Percentiles rank a stretch among this genome's conserved stretches.
Conservation (phyloP, 768 basidiomycete genomes). For the Cystoderma amianthinum region DNA sequence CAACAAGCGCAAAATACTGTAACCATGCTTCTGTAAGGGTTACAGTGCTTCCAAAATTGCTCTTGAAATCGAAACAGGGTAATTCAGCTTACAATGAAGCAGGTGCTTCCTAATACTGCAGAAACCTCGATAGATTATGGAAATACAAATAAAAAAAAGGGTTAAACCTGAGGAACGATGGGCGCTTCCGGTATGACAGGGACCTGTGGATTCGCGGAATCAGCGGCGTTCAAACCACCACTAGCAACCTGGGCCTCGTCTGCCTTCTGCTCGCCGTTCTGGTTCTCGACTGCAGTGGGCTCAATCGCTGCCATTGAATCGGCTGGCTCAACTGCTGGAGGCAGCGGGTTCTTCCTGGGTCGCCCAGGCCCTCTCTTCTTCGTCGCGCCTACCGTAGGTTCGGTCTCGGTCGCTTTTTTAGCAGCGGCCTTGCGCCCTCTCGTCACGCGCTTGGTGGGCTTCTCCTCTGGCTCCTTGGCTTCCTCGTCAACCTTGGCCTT, state of each 20-base stretch:
- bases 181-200: neutral
- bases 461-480: slow-evolving; percentile 4
- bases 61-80: too few species aligned
- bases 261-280: neutral
- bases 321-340: neutral
- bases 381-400: neutral
- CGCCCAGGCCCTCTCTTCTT: slow-evolving; percentile 11
- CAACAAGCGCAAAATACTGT: too few species aligned
- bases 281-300: neutral
- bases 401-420: neutral
- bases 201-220: neutral
- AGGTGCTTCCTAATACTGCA: too few species aligned
- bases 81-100: too few species aligned
- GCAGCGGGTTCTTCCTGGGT: slow-evolving; percentile 9
- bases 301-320: neutral
- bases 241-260: neutral
- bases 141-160: neutral
- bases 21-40: too few species aligned
- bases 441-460: slow-evolving; percentile 5
- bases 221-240: neutral
- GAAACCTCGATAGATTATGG: too few species aligned
- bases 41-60: too few species aligned
- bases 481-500: slow-evolving; percentile 12
- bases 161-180: too few species aligned
- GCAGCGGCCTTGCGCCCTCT: slow-evolving; percentile 3